Conservation (phyloP, 1,284 basidiomycete species). For the Sanguinoderma infundibulare region DNA sequence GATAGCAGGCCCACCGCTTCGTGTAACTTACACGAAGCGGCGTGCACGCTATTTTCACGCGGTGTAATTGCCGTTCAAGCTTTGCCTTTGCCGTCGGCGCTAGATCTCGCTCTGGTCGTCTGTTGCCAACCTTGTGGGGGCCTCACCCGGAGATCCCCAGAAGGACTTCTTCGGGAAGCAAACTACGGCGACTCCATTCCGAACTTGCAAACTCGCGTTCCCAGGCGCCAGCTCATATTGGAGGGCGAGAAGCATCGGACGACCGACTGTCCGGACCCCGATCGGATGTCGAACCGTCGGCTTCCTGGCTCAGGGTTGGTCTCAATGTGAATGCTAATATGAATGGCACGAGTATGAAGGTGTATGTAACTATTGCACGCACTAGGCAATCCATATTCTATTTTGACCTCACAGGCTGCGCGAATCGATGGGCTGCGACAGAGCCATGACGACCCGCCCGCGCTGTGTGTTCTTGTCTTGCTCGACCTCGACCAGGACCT, state of each 20-base stretch:
- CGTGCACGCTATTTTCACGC: background rate
- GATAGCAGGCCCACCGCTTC: slow-evolving; percentile 16
- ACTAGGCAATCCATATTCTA: slow-evolving; percentile 21
- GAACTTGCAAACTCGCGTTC: slow-evolving; percentile 13
- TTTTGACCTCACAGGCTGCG: slow-evolving; percentile 38
- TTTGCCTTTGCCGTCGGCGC: slow-evolving; percentile 21
- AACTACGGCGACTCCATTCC: slow-evolving; percentile 14
- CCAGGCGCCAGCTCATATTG: slow-evolving; percentile 16
- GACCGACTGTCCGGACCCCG: slow-evolving; percentile 18
- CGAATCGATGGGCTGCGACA: slow-evolving; percentile 76
- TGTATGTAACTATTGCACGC: slow-evolving; percentile 21
- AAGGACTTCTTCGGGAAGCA: slow-evolving; percentile 18
- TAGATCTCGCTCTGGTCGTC: slow-evolving; percentile 19
- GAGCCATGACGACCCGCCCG: slow-evolving; percentile 89
- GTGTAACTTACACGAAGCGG: slow-evolving; percentile 17
- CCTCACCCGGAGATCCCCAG: slow-evolving; percentile 24
- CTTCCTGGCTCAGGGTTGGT: slow-evolving; percentile 21
- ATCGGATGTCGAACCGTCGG: slow-evolving; percentile 11
- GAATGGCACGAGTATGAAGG: slow-evolving; percentile 19
- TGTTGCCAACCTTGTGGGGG: slow-evolving; percentile 19
- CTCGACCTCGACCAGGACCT: slow-evolving; percentile 89
- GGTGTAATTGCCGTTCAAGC: slow-evolving; percentile 26
- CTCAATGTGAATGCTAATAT: slow-evolving; percentile 16
- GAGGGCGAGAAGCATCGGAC: slow-evolving; percentile 21
- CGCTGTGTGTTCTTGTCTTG: slow-evolving; percentile 96